Evolutionary conservation across 306 rosid genomes (phyloP).

Genomic region (Corylus avellana): DNA sequence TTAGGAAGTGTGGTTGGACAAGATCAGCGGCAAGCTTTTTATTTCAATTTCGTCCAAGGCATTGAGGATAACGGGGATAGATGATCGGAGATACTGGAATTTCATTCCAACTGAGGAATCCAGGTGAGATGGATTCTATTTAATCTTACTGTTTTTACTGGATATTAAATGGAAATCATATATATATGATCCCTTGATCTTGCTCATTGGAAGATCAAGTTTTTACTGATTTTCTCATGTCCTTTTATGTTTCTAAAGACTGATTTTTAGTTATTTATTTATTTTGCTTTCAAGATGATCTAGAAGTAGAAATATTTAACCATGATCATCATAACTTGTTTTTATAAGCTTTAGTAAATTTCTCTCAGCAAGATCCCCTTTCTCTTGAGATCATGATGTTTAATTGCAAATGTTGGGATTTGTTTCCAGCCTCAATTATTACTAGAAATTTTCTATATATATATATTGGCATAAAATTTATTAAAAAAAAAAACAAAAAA

Average conservation of each 20-base stretch:
- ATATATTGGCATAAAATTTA: too few relatives aligned
- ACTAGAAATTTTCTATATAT: too few relatives aligned
- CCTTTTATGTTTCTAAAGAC: neutral
- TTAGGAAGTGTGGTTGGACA: conserved; percentile 78
- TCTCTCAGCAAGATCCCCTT: neutral
- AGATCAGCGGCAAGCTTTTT: conserved; percentile 53
- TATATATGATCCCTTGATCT: neutral
- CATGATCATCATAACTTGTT: neutral
- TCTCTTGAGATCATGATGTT: neutral
- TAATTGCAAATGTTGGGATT: neutral
- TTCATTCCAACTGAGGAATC: conserved; percentile 74
- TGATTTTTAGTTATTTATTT: neutral
- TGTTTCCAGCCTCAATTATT: too few relatives aligned
- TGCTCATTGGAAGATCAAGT: neutral
- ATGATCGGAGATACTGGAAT: conserved; percentile 91
- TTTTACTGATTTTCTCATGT: neutral
- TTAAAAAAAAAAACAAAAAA: neutral
- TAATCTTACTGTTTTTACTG: neutral
- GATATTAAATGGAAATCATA: neutral
- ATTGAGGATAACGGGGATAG: conserved; percentile 79
- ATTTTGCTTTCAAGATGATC: neutral
- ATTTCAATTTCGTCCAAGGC: conserved; percentile 68
- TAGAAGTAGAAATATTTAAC: neutral
- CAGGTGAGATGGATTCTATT: conserved; percentile 45
- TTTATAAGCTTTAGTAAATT: neutral